A percentile compares a stretch with the other conserved stretches of the same genome.
phyloP scores from a whole-genome alignment of 148 eudicot species.

The Arbutus unedo region DNA sequence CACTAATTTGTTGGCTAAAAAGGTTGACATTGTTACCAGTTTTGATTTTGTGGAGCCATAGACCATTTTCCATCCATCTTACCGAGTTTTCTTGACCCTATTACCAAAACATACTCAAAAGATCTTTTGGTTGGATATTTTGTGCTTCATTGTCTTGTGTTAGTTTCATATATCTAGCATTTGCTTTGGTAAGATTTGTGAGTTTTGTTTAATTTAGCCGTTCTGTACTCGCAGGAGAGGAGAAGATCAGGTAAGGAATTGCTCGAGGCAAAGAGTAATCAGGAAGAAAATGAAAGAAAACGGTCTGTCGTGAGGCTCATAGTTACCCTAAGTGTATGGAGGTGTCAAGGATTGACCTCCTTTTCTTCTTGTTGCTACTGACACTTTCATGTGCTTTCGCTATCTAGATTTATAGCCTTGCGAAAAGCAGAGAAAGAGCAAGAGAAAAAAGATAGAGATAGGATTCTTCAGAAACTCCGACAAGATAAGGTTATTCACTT shows the following conservation, averaged over 20 bases:
- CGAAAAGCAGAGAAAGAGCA: conserved; percentile 64
- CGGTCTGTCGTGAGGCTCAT: conserved; percentile 38
- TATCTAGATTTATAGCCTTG: conserved; percentile 44
- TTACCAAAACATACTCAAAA: not conserved
- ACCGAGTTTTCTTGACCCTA: not conserved
- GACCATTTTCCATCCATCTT: not conserved
- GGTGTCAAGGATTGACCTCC: not conserved
- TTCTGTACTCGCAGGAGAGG: conserved; percentile 51
- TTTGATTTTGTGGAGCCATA: not conserved
- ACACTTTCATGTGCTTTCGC: conserved; percentile 11
- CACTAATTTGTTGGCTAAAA: not conserved
- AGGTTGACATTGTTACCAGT: not conserved
- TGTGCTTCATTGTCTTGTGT: not conserved
- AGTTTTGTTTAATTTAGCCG: not conserved
- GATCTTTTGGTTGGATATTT: not conserved
- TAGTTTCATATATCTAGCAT: not conserved
- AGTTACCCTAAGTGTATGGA: not conserved
- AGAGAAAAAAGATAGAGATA: conserved; percentile 58
- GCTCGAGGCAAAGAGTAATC: conserved; percentile 46
- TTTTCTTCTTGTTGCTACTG: conserved; percentile 13
- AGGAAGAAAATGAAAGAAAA: conserved; percentile 72
- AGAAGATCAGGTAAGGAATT: conserved; percentile 60
- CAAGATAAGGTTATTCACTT: conserved; percentile 62
- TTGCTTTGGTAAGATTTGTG: not conserved
- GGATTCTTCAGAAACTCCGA: conserved; percentile 64